Percentiles rank a stretch among this genome's conserved stretches.
Conservation (phyloP, 768 basidiomycete genomes). For the Podaxis rugospora region DNA sequence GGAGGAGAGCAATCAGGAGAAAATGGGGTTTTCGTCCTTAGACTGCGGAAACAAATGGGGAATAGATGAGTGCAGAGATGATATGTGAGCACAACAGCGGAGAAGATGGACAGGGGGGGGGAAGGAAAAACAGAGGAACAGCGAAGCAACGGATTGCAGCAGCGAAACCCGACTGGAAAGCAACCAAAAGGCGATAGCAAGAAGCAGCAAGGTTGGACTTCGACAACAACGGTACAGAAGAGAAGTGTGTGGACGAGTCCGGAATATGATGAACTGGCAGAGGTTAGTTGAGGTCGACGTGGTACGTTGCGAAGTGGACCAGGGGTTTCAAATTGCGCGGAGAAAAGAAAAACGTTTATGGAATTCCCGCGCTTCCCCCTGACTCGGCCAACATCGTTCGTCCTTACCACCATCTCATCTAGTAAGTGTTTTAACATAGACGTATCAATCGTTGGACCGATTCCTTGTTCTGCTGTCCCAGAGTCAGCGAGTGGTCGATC, state of each 20-base stretch:
- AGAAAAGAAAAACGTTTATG: background rate
- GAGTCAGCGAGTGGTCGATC: background rate
- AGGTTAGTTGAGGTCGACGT: background rate
- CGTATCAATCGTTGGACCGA: background rate
- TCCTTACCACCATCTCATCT: background rate
- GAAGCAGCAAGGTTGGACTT: slow-evolving; percentile 24
- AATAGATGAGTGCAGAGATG: background rate
- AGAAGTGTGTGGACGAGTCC: slow-evolving; percentile 20
- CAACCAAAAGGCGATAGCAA: slow-evolving; percentile 21
- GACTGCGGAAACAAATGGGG: background rate
- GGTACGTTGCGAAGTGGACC: slow-evolving; percentile 5
- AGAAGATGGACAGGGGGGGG: slow-evolving; percentile 6
- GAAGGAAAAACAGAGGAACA: slow-evolving; percentile 12
- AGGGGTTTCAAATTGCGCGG: slow-evolving; percentile 7
- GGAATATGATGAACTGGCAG: slow-evolving; percentile 29
- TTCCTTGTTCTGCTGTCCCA: background rate
- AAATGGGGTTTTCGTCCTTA: background rate
- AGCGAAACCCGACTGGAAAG: slow-evolving; percentile 12
- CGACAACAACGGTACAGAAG: background rate
- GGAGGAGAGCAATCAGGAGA: background rate
- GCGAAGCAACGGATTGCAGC: slow-evolving; percentile 17
- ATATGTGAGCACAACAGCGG: slow-evolving; percentile 16
- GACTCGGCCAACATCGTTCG: background rate
- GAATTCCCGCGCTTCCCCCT: slow-evolving; percentile 10
- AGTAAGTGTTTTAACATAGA: background rate